Evolutionary conservation across 495 filamentous ascomycete genomes (phyloP).

Genomic region (Daldinia concentrica): DNA sequence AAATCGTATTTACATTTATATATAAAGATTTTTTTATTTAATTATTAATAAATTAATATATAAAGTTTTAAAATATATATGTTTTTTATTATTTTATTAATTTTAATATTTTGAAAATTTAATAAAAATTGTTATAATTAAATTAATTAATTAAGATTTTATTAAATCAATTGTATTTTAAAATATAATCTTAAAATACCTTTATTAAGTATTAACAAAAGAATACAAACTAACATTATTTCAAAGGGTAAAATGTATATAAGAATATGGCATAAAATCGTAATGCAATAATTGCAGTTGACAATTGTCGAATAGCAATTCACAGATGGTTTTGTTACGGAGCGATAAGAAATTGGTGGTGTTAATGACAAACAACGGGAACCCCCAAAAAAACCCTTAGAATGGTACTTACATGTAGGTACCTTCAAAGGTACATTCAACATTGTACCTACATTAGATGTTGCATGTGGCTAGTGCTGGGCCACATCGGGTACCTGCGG

Average conservation of each 20-base stretch:
- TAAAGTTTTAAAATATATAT: no score
- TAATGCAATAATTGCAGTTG: conserved; percentile 21
- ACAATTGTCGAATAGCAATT: conserved; percentile 17
- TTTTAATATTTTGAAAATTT: no score
- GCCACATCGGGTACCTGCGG: conserved; percentile 36
- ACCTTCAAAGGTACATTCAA: background rate
- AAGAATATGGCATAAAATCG: conserved; percentile 18
- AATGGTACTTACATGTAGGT: conserved; percentile 16
- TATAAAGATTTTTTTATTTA: no score
- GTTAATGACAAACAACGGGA: background rate
- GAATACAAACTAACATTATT: background rate
- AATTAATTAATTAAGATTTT: no score
- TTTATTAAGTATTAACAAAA: background rate
- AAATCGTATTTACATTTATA: no score
- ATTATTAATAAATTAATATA: no score
- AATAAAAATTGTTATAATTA: no score
- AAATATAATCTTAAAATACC: no score
- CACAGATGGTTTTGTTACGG: conserved; percentile 15
- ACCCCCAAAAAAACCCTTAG: background rate
- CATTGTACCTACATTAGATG: conserved; percentile 1
- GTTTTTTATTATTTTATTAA: no score
- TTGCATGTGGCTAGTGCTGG: conserved; percentile 33
- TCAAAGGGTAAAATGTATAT: no score
- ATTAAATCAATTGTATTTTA: no score
- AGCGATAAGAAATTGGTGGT: conserved; percentile 3